A percentile compares a stretch with the other conserved stretches of the same genome.
phyloP scores from a whole-genome alignment of 2,329 filamentous ascomycete genomes.

The Cladobotryum protrusum region DNA sequence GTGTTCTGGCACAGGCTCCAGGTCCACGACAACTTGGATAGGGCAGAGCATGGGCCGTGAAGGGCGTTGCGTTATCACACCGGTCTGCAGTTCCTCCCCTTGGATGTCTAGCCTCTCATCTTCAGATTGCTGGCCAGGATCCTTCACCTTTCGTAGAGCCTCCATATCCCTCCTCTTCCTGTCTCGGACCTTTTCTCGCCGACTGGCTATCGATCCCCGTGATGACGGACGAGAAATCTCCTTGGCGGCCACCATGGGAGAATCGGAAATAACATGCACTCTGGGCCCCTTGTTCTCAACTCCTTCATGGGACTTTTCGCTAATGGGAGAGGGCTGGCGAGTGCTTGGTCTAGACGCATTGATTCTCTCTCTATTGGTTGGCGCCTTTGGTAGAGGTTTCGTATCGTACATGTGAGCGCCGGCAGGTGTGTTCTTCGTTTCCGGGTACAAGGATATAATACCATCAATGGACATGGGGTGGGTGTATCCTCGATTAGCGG shows the following conservation, averaged over 20 bases:
- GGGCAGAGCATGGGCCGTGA: constrained; percentile 24
- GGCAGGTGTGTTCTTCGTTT: background rate
- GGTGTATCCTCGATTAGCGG: constrained; percentile 8
- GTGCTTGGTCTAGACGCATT: background rate
- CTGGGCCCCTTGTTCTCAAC: background rate
- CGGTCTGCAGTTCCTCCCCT: background rate
- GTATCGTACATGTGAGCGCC: background rate
- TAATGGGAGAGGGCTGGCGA: constrained; percentile 6
- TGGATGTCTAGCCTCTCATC: background rate
- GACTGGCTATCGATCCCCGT: constrained; percentile 22
- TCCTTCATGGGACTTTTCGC: constrained; percentile 1
- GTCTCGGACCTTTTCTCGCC: constrained; percentile 33
- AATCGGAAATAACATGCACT: constrained; percentile 13
- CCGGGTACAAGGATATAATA: constrained; percentile 12
- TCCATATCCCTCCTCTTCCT: constrained; percentile 37
- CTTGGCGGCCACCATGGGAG: constrained; percentile 13
- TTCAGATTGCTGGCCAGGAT: background rate
- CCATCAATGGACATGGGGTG: constrained; percentile 18
- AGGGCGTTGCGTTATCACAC: background rate
- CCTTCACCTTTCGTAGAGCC: constrained; percentile 15
- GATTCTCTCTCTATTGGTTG: background rate
- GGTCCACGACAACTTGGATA: constrained; percentile 35
- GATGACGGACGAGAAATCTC: constrained; percentile 14
- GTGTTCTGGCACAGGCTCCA: constrained; percentile 24
- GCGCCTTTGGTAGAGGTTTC: constrained; percentile 5